Base-by-base conservation (phyloP, 2,329 filamentous ascomycete species). In the Colletotrichum ledebouriae region DNA sequence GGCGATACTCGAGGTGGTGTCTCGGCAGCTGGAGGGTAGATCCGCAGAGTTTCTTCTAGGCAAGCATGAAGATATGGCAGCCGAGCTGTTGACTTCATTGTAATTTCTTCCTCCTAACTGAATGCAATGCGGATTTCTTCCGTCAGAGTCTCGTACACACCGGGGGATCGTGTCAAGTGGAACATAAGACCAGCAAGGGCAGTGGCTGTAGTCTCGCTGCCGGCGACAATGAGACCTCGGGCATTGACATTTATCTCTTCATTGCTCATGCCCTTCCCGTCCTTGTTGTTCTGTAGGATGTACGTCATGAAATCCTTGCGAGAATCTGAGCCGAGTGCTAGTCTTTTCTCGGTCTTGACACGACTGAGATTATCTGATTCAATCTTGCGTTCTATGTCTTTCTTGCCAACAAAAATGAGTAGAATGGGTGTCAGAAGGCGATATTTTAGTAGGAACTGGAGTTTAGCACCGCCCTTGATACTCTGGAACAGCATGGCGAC, bases 381-480 rank as follows among this genome's bases (percentile, higher is more conserved):
- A 15, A 25, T 6, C 39, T 29, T 58, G 39, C 25, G n/a, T 34
- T 22, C 41, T 12, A 58, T 58, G n/a, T 58, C 41, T 25, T 52
- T 52, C 49, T 52, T n/a, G 20, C 2, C 49, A 25, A 52, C 4
- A 4, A 52, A 11, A 25, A 34, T 10, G 25, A 17, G 17, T 25
- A 52, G n/a, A n/a, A 52, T 29, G 15, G 49, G 49, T 6, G 22
- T 7, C 13, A 52, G 49, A 15, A 52, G 15, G 25, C 25, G 25
- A 5, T 34, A 52, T 15, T 52, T 25, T 4, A 15, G 22, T 0
- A 52, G 49, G n/a, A 34, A 52, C 15, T 52, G 29, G 20, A 75
- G 75, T 6, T 75, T 66, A 0, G 72, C 55, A 1, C 25, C 47
- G 1, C 76, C 73, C 70, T 71, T 52, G 25, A 52, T 52, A 25